Evolutionary conservation across 805 yeast species (phyloP).

Genomic region (Saccharomycopsis guyanensis): DNA sequence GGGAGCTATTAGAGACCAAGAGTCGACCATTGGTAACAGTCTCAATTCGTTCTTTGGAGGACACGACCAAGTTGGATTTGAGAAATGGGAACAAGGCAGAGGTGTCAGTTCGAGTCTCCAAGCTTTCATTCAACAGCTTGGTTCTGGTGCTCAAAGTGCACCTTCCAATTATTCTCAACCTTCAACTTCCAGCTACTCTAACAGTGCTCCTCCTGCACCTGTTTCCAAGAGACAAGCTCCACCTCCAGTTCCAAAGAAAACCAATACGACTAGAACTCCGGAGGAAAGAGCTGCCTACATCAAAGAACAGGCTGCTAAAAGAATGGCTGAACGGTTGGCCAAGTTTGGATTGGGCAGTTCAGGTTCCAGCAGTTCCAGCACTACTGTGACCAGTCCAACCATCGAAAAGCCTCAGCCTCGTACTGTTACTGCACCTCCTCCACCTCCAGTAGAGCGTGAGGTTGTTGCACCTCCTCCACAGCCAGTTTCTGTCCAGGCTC

Average conservation of each 20-base stretch:
- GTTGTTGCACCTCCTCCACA: constrained; percentile 3
- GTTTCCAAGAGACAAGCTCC: constrained; percentile 20
- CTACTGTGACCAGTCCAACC: constrained; percentile 1
- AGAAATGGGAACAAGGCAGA: constrained; percentile 75
- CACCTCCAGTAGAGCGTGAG: constrained; percentile 17
- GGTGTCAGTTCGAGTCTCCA: constrained; percentile 68
- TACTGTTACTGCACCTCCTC: constrained; percentile 18
- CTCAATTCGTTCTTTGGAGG: constrained; percentile 27
- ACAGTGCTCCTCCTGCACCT: constrained; percentile 20
- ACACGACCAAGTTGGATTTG: constrained; percentile 42
- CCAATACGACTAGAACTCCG: constrained; percentile 33
- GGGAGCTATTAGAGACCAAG: constrained; percentile 55
- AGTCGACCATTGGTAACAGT: constrained; percentile 31
- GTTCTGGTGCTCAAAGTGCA: constrained; percentile 24
- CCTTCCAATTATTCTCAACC: constrained; percentile 10
- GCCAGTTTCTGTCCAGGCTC: constrained; percentile 16
- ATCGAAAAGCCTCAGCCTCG: constrained; percentile 1
- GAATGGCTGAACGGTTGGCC: constrained; percentile 82
- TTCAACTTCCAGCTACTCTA: not conserved
- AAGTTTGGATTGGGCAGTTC: constrained; percentile 60
- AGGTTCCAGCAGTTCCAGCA: constrained; percentile 18
- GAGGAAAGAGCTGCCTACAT: constrained; percentile 73
- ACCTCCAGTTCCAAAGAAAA: constrained; percentile 18
- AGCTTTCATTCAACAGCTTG: constrained; percentile 51
- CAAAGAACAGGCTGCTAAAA: constrained; percentile 70